Evolutionary conservation across 2,329 filamentous ascomycete species (phyloP).

Genomic region (Paecilomyces formosus): DNA sequence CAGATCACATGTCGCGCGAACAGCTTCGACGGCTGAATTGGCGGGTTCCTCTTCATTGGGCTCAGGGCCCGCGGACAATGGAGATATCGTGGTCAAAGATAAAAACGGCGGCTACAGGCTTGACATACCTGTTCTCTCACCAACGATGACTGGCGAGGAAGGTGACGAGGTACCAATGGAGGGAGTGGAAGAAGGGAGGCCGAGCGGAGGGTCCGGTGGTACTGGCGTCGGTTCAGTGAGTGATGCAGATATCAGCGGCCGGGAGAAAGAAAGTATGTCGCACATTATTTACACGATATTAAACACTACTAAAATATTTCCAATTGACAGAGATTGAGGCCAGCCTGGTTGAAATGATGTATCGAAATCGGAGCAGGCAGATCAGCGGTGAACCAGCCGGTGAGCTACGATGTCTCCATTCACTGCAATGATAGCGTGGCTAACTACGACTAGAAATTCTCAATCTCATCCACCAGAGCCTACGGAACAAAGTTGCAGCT

Average conservation of each 20-base stretch:
- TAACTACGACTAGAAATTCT: conserved; percentile 54
- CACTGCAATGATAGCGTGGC: conserved; percentile 7
- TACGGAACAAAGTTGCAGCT: conserved; percentile 64
- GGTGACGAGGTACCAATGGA: conserved; percentile 29
- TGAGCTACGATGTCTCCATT: conserved; percentile 28
- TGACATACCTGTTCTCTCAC: conserved; percentile 36
- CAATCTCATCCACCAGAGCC: conserved; percentile 60
- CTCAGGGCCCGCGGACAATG: conserved; percentile 22
- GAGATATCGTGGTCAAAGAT: conserved; percentile 44
- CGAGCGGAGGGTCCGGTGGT: conserved; percentile 48
- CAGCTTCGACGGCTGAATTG: conserved; percentile 9
- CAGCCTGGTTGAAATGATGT: conserved; percentile 38
- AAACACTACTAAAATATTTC: not conserved
- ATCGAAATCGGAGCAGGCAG: conserved; percentile 38
- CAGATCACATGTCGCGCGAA: not conserved
- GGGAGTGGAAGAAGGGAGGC: conserved; percentile 43
- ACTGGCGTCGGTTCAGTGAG: conserved; percentile 44
- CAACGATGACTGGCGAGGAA: conserved; percentile 26
- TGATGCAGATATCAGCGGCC: conserved; percentile 18
- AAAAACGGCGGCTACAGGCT: conserved; percentile 42
- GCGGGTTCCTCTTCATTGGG: conserved; percentile 12
- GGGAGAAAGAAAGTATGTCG: conserved; percentile 35
- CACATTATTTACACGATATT: not conserved
- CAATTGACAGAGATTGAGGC: conserved; percentile 35
- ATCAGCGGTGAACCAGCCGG: conserved; percentile 58